phyloP scores from a whole-genome alignment of 345 rosid species.

The Ricinus communis region DNA sequence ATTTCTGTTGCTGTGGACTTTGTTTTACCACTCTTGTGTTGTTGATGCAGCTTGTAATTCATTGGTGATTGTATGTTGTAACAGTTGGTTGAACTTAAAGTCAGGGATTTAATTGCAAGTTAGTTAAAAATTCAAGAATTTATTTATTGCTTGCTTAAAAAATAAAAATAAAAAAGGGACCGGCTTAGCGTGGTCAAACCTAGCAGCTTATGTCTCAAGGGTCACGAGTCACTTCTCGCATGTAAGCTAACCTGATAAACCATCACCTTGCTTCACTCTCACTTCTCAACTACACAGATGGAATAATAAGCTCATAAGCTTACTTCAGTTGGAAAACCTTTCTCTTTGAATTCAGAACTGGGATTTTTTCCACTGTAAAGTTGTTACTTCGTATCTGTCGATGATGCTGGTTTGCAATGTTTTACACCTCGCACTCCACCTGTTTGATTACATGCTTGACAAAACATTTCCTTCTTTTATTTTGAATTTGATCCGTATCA shows the following conservation, averaged over 20 bases:
- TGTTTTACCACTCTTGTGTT: not conserved
- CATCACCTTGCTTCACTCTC: not conserved
- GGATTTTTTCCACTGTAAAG: not conserved
- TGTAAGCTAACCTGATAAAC: no score
- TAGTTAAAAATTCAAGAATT: no score
- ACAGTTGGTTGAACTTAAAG: conserved; percentile 91
- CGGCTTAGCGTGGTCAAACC: conserved; percentile 16
- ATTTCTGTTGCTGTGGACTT: conserved; percentile 4
- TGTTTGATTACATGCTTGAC: conserved; percentile 5
- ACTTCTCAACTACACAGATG: not conserved
- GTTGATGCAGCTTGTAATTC: conserved; percentile 24
- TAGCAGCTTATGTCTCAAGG: no score
- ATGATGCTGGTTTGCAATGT: no score
- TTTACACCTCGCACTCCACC: not conserved
- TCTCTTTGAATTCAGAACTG: not conserved
- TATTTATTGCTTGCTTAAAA: no score
- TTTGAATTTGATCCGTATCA: no score
- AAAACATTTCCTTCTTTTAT: no score
- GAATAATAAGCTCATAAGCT: not conserved
- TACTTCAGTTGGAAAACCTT: not conserved
- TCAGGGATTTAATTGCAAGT: no score
- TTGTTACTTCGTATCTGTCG: not conserved
- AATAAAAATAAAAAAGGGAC: no score
- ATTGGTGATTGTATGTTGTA: conserved; percentile 25
- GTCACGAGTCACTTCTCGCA: no score